Evolutionary conservation across 1,284 basidiomycete species (phyloP).

Genomic region (Phellopilus nigrolimitatus): DNA sequence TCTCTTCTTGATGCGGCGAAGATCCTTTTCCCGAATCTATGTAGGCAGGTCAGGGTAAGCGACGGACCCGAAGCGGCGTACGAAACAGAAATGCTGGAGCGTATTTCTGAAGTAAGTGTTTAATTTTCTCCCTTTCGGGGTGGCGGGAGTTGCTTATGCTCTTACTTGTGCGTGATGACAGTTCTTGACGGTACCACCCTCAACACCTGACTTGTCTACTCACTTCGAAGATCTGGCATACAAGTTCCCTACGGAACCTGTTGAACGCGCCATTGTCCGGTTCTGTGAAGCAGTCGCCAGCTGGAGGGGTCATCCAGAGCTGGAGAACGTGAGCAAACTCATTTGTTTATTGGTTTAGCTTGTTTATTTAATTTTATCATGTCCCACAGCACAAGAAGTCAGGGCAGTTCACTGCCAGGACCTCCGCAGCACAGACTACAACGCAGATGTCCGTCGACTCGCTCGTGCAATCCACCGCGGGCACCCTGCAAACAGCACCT

Average conservation of each 20-base stretch:
- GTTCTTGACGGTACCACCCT: slow-evolving; percentile 69
- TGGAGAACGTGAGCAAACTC: slow-evolving; percentile 57
- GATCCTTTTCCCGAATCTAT: slow-evolving; percentile 62
- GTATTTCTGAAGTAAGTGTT: slow-evolving; percentile 55
- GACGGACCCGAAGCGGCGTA: slow-evolving; percentile 59
- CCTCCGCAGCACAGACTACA: slow-evolving; percentile 30
- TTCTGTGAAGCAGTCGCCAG: slow-evolving; percentile 75
- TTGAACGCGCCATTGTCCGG: slow-evolving; percentile 68
- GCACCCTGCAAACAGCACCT: slow-evolving; percentile 35
- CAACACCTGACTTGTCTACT: slow-evolving; percentile 66
- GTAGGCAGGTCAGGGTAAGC: slow-evolving; percentile 21
- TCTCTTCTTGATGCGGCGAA: slow-evolving; percentile 56
- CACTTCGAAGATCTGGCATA: slow-evolving; percentile 78
- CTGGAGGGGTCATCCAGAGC: slow-evolving; percentile 77
- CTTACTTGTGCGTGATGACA: slow-evolving; percentile 31
- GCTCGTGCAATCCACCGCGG: slow-evolving; percentile 57
- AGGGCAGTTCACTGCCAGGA: slow-evolving; percentile 24
- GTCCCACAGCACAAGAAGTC: slow-evolving; percentile 51
- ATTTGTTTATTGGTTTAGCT: neutral
- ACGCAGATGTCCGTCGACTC: slow-evolving; percentile 53
- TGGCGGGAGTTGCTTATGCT: slow-evolving; percentile 13
- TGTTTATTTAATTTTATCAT: slow-evolving; percentile 14
- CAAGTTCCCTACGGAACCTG: slow-evolving; percentile 75
- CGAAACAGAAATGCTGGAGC: slow-evolving; percentile 59
- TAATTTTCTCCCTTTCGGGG: too few relatives aligned